These are phyloP conservation scores for Penicillium malachiteum DNA, from an alignment of 495 filamentous ascomycete genomes.

Conservation along the genomic window DNA sequence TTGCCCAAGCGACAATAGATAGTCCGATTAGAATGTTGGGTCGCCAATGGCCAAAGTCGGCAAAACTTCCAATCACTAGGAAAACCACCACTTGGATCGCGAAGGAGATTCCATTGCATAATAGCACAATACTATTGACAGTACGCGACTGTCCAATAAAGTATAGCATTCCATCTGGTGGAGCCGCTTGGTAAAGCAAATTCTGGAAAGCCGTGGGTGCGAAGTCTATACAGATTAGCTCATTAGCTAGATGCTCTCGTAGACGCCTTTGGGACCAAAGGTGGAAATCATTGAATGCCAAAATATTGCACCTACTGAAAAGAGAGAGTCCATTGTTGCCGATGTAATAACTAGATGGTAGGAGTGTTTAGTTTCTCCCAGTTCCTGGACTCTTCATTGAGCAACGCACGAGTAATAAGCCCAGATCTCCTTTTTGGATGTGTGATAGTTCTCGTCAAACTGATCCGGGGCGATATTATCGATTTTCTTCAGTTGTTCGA, in stretches of 20 bases:
- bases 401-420: slow-evolving; percentile 57
- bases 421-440: slow-evolving; percentile 60
- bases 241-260: background rate
- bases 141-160: slow-evolving; percentile 53
- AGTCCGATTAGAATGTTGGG: slow-evolving; percentile 61
- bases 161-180: slow-evolving; percentile 42
- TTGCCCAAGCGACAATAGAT: slow-evolving; percentile 56
- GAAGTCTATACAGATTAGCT: slow-evolving; percentile 43
- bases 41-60: slow-evolving; percentile 61
- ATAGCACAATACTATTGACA: slow-evolving; percentile 60
- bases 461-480: slow-evolving; percentile 25
- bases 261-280: background rate
- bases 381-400: background rate
- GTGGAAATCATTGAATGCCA: background rate
- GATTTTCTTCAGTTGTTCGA: slow-evolving; percentile 2
- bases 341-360: slow-evolving; percentile 55
- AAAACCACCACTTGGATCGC: slow-evolving; percentile 62
- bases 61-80: slow-evolving; percentile 55
- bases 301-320: slow-evolving; percentile 46
- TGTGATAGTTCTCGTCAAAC: slow-evolving; percentile 37
- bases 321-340: slow-evolving; percentile 66
- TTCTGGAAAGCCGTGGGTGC: slow-evolving; percentile 67
- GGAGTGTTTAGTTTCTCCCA: slow-evolving; percentile 18
- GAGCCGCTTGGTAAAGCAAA: slow-evolving; percentile 57
- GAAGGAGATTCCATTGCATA: slow-evolving; percentile 63